Conservation (phyloP, 164 flowering plant genomes). For the Akebia trifoliata region DNA sequence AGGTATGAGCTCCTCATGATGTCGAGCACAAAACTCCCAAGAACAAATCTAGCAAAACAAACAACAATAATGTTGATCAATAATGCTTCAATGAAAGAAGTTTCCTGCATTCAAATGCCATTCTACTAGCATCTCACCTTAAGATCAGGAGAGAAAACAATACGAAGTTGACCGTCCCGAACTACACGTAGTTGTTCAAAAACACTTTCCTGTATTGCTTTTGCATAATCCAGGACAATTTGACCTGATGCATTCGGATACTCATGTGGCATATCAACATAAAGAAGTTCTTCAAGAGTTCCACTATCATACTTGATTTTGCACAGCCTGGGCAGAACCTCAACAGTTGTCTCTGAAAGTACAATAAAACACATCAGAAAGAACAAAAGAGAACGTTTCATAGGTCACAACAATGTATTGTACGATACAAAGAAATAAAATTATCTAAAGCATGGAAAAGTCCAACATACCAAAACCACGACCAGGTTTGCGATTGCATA, state of each 20-base stretch:
- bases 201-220: slow-evolving; percentile 99
- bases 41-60: not conserved
- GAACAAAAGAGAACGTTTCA: not conserved
- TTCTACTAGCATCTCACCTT: slow-evolving; percentile 44
- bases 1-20: slow-evolving; percentile 3
- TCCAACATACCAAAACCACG: slow-evolving; percentile 90
- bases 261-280: slow-evolving; percentile 97
- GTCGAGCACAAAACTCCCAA: slow-evolving; percentile 5
- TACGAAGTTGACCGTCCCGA: slow-evolving; percentile 97
- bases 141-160: slow-evolving; percentile 86
- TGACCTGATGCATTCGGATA: slow-evolving; percentile 89
- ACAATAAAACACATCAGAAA: slow-evolving; percentile 3
- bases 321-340: slow-evolving; percentile 94
- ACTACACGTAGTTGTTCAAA: slow-evolving; percentile 98
- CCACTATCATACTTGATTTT: slow-evolving; percentile 99
- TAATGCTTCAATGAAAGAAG: not conserved
- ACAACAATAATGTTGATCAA: not conserved
- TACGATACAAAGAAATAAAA: no score
- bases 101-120: not conserved
- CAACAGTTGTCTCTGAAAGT: slow-evolving; percentile 86
- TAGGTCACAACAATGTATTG: no score
- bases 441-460: not conserved
- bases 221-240: slow-evolving; percentile 93
- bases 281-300: slow-evolving; percentile 90
- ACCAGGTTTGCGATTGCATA: slow-evolving; percentile 96